Evolutionary conservation across 1,139 yeast genomes (phyloP).

Genomic region (Protomyces pachydermus): DNA sequence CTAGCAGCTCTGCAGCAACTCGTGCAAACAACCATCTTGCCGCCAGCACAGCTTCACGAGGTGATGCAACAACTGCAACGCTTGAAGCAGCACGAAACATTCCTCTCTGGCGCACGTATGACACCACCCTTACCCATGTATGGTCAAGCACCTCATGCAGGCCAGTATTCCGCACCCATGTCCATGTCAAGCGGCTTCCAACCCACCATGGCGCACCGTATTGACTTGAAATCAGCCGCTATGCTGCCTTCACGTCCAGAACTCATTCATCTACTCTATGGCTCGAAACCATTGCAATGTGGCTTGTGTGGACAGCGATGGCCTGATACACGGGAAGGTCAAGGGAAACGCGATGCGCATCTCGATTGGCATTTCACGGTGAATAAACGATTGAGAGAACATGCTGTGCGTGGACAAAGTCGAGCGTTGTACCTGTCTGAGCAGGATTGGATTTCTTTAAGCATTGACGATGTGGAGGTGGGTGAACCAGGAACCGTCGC

Average conservation of each 20-base stretch:
- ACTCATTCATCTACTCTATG: conserved; percentile 46
- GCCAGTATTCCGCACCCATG: neutral
- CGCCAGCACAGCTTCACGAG: conserved; percentile 28
- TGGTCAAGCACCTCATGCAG: neutral
- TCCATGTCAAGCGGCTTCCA: neutral
- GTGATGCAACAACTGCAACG: conserved; percentile 25
- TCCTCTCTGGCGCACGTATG: neutral
- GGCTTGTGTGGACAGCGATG: conserved; percentile 87
- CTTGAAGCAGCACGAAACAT: neutral
- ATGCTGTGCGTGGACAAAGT: conserved; percentile 50
- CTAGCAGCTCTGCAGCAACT: conserved; percentile 29
- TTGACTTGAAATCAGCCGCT: conserved; percentile 22
- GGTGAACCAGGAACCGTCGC: neutral
- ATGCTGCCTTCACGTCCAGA: conserved; percentile 37
- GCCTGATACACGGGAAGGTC: conserved; percentile 57
- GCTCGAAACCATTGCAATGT: conserved; percentile 71
- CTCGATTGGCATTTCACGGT: conserved; percentile 96
- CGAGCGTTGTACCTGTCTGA: conserved; percentile 79
- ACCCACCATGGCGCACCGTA: neutral
- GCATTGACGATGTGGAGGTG: conserved; percentile 31
- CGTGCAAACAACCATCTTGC: conserved; percentile 29
- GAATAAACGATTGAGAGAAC: conserved; percentile 66
- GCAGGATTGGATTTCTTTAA: conserved; percentile 36
- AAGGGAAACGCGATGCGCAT: conserved; percentile 53
- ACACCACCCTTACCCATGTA: neutral